Evolutionary conservation across 306 rosid species (phyloP), one percentile per base, ranked within the genome.

Genomic region (Medicago ruthenica): DNA sequence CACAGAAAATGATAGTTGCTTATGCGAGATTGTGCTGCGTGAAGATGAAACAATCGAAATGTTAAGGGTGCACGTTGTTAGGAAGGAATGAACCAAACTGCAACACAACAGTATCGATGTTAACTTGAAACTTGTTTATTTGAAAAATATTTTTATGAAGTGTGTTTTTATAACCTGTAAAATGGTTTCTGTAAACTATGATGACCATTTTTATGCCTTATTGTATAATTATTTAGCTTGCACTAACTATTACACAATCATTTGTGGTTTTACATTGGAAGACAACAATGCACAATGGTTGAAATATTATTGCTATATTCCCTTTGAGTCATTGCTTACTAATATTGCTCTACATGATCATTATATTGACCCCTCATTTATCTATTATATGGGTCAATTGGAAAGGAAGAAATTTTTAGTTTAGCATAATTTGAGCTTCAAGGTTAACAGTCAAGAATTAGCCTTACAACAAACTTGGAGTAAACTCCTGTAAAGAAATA

Each of bases 1-100:
- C 0, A 11, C 27, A 42, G n/a, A 5, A 3, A 70, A 10, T 58
- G 79, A 79, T 65, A 20, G 0, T 9, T 79, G 79, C 79, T 8
- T 80, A 9, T 83, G 82, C 51, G 87, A 83, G 59, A 7, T 83
- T n/a, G 20, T 76, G 27, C 1, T 67, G 53, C 50, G 27, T 3
- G 66, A 57, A 21, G 55, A 50, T 11, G 53, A 3, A 13, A 2
- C 11, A 1, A 11, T 66, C 0, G 13, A 53, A 21, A 70, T 67
- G 41, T 3, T 83, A 15, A 74, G 51, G 31, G 76, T 83, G 40
- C 81, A 83, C 10, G 71, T 70, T 16, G 55, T 13, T 71, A 47
- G 20, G 27, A 71, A 36, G 18, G 58, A 60, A 40, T 53, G 66
- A 22, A 50, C 66, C 6, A 70, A 21, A 53, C 2, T 15, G 17